Base-by-base conservation (phyloP, 73 alveolate species). In the Tetrahymena borealis region DNA sequence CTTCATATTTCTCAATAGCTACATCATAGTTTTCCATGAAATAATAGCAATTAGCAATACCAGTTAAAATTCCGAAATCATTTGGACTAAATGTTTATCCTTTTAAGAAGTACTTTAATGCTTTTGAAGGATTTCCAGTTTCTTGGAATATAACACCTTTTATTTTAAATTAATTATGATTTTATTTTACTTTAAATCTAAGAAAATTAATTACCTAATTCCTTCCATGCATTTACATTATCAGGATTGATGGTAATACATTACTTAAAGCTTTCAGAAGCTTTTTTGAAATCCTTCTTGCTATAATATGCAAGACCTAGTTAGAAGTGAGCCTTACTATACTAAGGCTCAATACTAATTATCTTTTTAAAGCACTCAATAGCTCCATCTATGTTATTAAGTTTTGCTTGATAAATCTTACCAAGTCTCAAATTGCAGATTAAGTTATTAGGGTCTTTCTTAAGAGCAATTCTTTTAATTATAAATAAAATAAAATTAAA, bases 71-170 rank as follows among this genome's bases (percentile, higher is more conserved):
- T 79, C 93, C 90, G 28, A 96, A 42, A 32, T 96, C 98, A 60
- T 93, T 93, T 9, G 92, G 96, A 43, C 93, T 91, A 60, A 93
- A 43, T 9, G 38, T 41, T 39, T 94, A 78, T 41, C 97, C 98
- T 78, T 91, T 32, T 78, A 93, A 35, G 91, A 94, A 97, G 91
- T 94, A 96, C 79, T 90, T 94, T 18, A 93, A 78, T 3, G 98
- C 97, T 7, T 92, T 90, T 20, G 94, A 93, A 32, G 98, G 93
- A 90, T 95, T 93, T 31, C 97, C 96, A 33, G 96, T 93, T 90
- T 96, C 98, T 91, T 94, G 94, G 4, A 96, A 85, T 37, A 96
- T 90, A 78, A 90, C 94, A 8, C 97, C 98, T 97, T 96, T 96
- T 93, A 90, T 36, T 43, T 96, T 8, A 12, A 94, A 32, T 5